Conservation (phyloP, 495 filamentous ascomycete genomes). For the Tuber aestivum region DNA sequence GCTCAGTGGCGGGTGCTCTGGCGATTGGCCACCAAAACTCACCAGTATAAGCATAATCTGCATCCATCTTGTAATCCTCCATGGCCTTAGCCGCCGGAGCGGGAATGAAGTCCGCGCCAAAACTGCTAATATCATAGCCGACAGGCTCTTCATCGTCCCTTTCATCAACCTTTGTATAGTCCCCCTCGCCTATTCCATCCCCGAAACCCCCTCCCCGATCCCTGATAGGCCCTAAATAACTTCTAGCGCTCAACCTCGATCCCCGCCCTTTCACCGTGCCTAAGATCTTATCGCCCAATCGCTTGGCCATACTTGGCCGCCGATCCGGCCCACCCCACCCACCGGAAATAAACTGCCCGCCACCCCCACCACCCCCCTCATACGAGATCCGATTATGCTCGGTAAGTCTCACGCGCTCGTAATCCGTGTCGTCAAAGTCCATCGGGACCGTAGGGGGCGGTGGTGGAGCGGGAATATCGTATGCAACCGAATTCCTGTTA, state of each 20-base stretch:
- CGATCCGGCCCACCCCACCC: slow-evolving; percentile 2
- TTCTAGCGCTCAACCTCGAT: slow-evolving; percentile 13
- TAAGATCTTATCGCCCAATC: slow-evolving; percentile 24
- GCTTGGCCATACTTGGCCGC: slow-evolving; percentile 28
- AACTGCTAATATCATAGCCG: slow-evolving; percentile 33
- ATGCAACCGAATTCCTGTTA: slow-evolving; percentile 11
- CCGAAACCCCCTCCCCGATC: slow-evolving; percentile 3
- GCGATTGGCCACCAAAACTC: not conserved
- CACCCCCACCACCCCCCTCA: slow-evolving; percentile 14
- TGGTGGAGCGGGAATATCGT: slow-evolving; percentile 27
- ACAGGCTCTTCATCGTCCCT: slow-evolving; percentile 25
- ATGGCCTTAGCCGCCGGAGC: slow-evolving; percentile 36
- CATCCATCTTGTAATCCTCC: slow-evolving; percentile 33
- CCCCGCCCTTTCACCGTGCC: slow-evolving; percentile 19
- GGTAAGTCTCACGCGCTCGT: slow-evolving; percentile 15
- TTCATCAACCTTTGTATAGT: slow-evolving; percentile 23
- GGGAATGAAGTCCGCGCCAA: slow-evolving; percentile 34
- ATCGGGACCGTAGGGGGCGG: slow-evolving; percentile 20
- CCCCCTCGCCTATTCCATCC: slow-evolving; percentile 15
- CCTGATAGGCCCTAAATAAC: slow-evolving; percentile 10
- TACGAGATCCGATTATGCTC: slow-evolving; percentile 8
- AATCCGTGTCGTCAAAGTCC: slow-evolving; percentile 24
- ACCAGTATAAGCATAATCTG: slow-evolving; percentile 36
- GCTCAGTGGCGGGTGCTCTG: no score
- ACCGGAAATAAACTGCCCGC: not conserved